These are phyloP conservation scores for Haplosporangium gracile DNA, from an alignment of 192 early-diverging fungal genomes.

Conservation along the genomic window DNA sequence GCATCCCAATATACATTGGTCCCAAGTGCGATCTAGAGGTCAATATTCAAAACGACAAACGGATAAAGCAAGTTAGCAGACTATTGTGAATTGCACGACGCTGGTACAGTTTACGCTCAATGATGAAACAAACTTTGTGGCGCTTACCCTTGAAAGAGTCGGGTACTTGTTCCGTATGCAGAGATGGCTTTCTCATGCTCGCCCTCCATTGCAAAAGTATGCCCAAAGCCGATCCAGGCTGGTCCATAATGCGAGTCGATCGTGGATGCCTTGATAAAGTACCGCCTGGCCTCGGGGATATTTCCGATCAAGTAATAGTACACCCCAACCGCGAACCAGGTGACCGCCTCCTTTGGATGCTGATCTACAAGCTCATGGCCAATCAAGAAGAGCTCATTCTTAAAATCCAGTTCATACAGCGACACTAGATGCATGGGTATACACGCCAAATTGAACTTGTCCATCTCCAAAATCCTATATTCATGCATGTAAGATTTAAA, in stretches of 20 bases:
- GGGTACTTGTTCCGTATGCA: slow-evolving; percentile 75
- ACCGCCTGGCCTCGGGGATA: slow-evolving; percentile 71
- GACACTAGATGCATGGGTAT: slow-evolving; percentile 78
- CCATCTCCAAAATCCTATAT: slow-evolving; percentile 69
- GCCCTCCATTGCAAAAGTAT: slow-evolving; percentile 80
- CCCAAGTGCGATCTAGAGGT: slow-evolving; percentile 74
- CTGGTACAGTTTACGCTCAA: no score
- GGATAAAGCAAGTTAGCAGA: background rate
- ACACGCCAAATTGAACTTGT: slow-evolving; percentile 68
- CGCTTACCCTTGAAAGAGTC: slow-evolving; percentile 76
- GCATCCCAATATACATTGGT: slow-evolving; percentile 82
- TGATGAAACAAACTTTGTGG: background rate
- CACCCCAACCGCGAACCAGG: slow-evolving; percentile 86
- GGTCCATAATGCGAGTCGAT: slow-evolving; percentile 74
- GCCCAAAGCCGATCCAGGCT: slow-evolving; percentile 87
- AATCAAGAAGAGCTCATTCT: slow-evolving; percentile 78
- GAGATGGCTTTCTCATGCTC: slow-evolving; percentile 83
- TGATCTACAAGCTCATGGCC: slow-evolving; percentile 79
- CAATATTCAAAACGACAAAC: background rate
- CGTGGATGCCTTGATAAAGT: slow-evolving; percentile 73
- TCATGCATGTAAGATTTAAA: no score
- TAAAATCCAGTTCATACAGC: slow-evolving; percentile 71
- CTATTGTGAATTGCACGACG: background rate
- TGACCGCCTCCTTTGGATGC: slow-evolving; percentile 66
- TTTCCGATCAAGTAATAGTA: slow-evolving; percentile 78